Evolutionary conservation across 176 grass and related monocot genomes (phyloP), one percentile per base, ranked within the genome.

Genomic region (Olyra latifolia): DNA sequence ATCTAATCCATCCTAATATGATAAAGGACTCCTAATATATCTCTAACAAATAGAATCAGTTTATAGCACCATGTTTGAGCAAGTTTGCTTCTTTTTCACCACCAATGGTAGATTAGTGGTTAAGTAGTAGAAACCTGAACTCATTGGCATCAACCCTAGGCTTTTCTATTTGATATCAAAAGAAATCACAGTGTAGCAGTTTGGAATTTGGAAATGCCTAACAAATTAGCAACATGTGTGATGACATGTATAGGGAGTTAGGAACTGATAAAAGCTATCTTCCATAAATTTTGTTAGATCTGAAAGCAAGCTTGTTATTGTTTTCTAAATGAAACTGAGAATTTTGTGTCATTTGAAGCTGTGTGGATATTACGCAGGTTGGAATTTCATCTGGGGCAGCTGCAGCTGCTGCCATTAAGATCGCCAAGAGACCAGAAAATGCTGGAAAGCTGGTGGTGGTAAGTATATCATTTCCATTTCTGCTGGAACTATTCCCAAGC

Each of bases 331-430:
- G 29, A 56, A 45, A 13, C 41, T 29, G 24, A 75, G 47, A 62
- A 53, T 56, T 44, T 56, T 50, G 54, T 64, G 10, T 28, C 29
- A 6, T 84, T 72, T 79, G 48, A 83, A 78, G 50, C n/a, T 75
- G 14, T 70, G 38, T 45, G 58, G 8, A 74, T 65, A 55, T 47
- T 78, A 10, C 91, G 76, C 79, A 98, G 95, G 95, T 98, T 61
- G 95, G 92, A 29, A 98, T 98, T 88, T 98, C 95, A 11, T 98
- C 95, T 53, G 95, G 95, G 28, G 95, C 95, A 53, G 95, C 95
- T 0, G 95, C 95, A 0, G 89, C 88, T 0, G 92, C 95, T 22
- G 95, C 95, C 20, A 84, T 95, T 44, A 95, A 86, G 68, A 88
- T 98, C 58, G 95, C 92, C 15, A 89, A 85, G 66, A 93, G 88